Conservation (phyloP, 208 protist species). For the Tetramitus jugosus region DNA sequence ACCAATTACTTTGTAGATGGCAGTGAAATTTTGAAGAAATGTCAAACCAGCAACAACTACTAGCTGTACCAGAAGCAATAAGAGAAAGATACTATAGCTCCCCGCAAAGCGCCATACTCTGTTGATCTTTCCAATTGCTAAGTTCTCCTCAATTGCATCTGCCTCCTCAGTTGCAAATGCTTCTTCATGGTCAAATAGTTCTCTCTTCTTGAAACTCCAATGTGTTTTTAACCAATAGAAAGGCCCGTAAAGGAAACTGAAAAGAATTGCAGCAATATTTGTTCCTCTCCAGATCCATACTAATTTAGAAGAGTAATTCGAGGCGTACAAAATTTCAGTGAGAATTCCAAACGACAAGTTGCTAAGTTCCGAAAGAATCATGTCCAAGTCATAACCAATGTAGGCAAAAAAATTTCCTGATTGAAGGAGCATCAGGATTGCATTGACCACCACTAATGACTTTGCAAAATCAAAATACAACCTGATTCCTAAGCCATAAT, state of each 20-base stretch:
- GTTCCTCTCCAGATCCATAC: neutral
- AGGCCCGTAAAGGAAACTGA: neutral
- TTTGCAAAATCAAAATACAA: conserved; percentile 5
- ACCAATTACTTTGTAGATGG: neutral
- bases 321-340: neutral
- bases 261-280: neutral
- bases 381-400: neutral
- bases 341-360: neutral
- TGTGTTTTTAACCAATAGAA: neutral
- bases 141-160: neutral
- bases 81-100: neutral
- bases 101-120: neutral
- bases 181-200: neutral
- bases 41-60: neutral
- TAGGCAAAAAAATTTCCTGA: neutral
- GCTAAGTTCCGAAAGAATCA: neutral
- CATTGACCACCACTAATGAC: neutral
- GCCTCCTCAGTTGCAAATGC: neutral
- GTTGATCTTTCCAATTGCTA: neutral
- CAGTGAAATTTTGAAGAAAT: conserved; percentile 7
- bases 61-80: neutral
- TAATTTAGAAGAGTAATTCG: neutral
- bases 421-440: neutral
- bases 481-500: neutral
- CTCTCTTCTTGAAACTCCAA: neutral